Percentiles rank a stretch among this genome's conserved stretches.
phyloP scores from a whole-genome alignment of 495 filamentous ascomycete genomes.

The Saxispiralis lemnorum region DNA sequence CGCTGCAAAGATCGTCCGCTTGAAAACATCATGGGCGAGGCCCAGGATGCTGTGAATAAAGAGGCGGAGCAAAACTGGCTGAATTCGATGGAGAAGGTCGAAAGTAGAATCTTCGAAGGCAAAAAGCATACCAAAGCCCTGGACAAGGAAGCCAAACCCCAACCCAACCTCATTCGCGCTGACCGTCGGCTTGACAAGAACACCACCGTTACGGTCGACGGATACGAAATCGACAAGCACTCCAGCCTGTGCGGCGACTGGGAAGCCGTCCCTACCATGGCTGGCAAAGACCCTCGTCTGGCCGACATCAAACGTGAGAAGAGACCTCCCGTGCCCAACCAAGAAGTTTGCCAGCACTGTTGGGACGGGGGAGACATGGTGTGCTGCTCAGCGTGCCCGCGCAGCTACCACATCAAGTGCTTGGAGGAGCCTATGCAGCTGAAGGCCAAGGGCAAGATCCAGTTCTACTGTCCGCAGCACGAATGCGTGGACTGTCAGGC shows the following conservation, averaged over 20 bases:
- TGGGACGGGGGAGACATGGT: constrained; percentile 30
- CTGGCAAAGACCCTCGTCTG: constrained; percentile 36
- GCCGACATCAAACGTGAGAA: constrained; percentile 29
- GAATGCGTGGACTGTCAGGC: constrained; percentile 36
- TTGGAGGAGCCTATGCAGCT: constrained; percentile 26
- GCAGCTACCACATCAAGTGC: constrained; percentile 38
- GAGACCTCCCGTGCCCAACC: constrained; percentile 28
- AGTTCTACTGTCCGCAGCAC: constrained; percentile 42
- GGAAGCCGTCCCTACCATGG: constrained; percentile 41
- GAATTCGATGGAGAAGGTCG: constrained; percentile 38
- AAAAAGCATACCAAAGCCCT: constrained; percentile 27
- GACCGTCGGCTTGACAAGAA: constrained; percentile 40
- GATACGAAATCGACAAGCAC: constrained; percentile 42
- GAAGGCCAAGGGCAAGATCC: constrained; percentile 20
- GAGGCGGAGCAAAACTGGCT: constrained; percentile 42
- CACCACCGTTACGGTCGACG: constrained; percentile 41
- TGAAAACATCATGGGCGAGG: constrained; percentile 24
- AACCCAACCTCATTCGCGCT: constrained; percentile 22
- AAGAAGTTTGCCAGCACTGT: constrained; percentile 42
- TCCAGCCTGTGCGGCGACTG: constrained; percentile 35
- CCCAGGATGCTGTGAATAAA: constrained; percentile 18
- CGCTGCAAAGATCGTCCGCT: constrained; percentile 38
- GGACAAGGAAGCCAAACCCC: constrained; percentile 16
- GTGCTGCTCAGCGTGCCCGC: constrained; percentile 37
- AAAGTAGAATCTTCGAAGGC: constrained; percentile 42